Conservation (phyloP, 306 rosid species). For the Fragaria iinumae region DNA sequence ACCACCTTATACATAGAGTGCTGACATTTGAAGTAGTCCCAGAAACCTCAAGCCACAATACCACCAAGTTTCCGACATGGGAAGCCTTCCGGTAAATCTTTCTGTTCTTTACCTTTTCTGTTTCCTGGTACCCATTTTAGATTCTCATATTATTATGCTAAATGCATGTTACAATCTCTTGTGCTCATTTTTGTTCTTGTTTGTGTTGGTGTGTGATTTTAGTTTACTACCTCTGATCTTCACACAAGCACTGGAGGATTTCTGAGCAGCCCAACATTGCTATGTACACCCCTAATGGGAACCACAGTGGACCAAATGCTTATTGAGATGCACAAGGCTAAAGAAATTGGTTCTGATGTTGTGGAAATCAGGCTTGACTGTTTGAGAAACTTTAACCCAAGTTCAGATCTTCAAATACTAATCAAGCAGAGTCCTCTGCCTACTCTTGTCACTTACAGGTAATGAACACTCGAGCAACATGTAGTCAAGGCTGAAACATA, state of each 20-base stretch:
- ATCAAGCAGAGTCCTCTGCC: constrained; percentile 42
- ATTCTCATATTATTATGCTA: neutral
- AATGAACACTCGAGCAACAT: neutral
- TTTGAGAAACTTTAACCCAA: constrained; percentile 35
- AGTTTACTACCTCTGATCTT: constrained; percentile 27
- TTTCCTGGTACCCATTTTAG: neutral
- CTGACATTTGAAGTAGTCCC: neutral
- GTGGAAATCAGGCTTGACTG: constrained; percentile 48
- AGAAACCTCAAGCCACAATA: constrained; percentile 1
- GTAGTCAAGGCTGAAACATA: neutral
- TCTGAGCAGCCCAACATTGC: constrained; percentile 34
- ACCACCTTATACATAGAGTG: neutral
- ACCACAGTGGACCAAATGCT: constrained; percentile 36
- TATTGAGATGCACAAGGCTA: constrained; percentile 41
- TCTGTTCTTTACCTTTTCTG: neutral
- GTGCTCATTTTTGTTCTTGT: neutral
- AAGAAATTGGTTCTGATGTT: constrained; percentile 43
- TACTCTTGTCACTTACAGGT: constrained; percentile 48
- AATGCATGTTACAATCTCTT: neutral
- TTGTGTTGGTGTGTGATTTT: neutral
- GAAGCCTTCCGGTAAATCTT: constrained; percentile 16
- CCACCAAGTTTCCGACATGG: neutral
- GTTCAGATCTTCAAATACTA: constrained; percentile 34
- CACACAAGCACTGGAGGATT: constrained; percentile 12
- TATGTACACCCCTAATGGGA: constrained; percentile 41